Percentiles rank a stretch among this genome's conserved stretches.
Conservation (phyloP, 768 basidiomycete species). For the Suillus cothurnatus region DNA sequence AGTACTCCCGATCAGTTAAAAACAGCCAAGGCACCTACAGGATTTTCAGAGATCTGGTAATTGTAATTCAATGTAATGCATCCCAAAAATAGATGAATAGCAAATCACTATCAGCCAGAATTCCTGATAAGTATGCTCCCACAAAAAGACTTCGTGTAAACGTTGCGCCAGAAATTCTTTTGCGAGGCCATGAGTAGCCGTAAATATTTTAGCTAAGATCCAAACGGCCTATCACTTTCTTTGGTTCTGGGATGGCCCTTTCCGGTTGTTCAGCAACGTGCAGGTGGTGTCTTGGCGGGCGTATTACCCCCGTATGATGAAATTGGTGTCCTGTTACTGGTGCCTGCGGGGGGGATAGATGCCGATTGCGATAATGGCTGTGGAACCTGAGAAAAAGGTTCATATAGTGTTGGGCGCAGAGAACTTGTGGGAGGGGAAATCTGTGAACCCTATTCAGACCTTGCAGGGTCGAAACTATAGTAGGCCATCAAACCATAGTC, state of each 20-base stretch:
- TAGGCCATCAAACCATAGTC: slow-evolving; percentile 45
- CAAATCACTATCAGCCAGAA: slow-evolving; percentile 2
- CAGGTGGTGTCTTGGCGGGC: slow-evolving; percentile 39
- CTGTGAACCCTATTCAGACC: slow-evolving; percentile 34
- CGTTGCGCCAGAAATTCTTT: slow-evolving; percentile 1
- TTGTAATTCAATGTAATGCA: slow-evolving; percentile 2
- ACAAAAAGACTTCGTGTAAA: background rate
- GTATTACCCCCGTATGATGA: slow-evolving; percentile 63
- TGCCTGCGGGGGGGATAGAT: slow-evolving; percentile 28
- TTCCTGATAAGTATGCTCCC: slow-evolving; percentile 5
- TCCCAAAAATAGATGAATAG: slow-evolving; percentile 6
- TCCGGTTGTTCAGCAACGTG: slow-evolving; percentile 16
- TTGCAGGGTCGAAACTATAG: slow-evolving; percentile 1
- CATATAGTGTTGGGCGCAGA: slow-evolving; percentile 42
- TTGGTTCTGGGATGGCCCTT: slow-evolving; percentile 14
- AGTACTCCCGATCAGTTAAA: slow-evolving; percentile 1
- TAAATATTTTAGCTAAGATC: slow-evolving; percentile 27
- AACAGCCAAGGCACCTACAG: slow-evolving; percentile 2
- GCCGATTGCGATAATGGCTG: slow-evolving; percentile 16
- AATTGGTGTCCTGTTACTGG: slow-evolving; percentile 51
- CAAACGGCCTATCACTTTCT: slow-evolving; percentile 19
- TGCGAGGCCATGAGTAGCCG: background rate
- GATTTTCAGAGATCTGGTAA: slow-evolving; percentile 6
- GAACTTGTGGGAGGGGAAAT: slow-evolving; percentile 49
- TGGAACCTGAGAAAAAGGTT: slow-evolving; percentile 39